Conservation (phyloP, 148 eudicot species). For the Linanthus parryae region DNA sequence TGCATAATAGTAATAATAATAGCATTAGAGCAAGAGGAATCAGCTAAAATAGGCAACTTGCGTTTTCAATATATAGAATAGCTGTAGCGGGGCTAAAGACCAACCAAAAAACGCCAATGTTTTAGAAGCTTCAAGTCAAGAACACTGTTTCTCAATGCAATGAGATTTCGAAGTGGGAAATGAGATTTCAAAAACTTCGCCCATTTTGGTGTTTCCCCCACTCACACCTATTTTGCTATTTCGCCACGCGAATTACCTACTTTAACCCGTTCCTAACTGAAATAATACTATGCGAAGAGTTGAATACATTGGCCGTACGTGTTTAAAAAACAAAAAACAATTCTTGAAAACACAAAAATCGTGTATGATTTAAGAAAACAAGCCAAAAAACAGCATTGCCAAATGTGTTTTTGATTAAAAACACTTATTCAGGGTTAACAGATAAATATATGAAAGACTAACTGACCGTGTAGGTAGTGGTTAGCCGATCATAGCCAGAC, state of each 20-base stretch:
- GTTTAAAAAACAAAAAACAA: neutral
- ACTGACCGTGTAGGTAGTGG: conserved; percentile 33
- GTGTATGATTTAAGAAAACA: neutral
- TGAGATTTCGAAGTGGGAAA: too few relatives aligned
- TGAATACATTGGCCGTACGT: neutral
- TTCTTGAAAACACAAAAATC: neutral
- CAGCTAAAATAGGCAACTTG: neutral
- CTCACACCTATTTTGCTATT: too few relatives aligned
- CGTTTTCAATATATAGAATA: neutral
- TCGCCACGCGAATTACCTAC: too few relatives aligned
- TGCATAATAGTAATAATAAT: neutral
- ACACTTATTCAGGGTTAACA: neutral
- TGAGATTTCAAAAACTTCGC: too few relatives aligned
- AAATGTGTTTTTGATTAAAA: neutral
- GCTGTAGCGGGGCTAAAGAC: neutral
- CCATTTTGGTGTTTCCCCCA: too few relatives aligned
- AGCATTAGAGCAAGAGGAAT: neutral
- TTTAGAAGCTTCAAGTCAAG: too few relatives aligned
- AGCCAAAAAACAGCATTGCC: neutral
- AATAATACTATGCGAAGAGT: neutral
- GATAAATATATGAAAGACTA: neutral
- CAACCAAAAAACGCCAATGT: too few relatives aligned
- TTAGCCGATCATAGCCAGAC: conserved; percentile 45
- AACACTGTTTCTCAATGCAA: too few relatives aligned
- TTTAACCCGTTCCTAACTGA: neutral